Evolutionary conservation across 192 early-diverging fungal genomes (phyloP).

Genomic region (Diversispora eburnea): DNA sequence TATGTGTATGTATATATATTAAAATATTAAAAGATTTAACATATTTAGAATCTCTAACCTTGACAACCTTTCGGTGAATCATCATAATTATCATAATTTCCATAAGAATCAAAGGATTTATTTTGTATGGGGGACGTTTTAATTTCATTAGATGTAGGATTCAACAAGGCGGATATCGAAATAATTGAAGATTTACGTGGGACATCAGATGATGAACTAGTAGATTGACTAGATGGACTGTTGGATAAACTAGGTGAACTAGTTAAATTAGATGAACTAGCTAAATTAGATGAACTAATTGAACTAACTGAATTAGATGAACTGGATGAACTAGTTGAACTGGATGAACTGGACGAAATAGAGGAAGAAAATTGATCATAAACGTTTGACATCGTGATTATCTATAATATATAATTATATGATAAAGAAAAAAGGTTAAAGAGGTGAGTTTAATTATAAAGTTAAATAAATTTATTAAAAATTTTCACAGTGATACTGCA

Average conservation of each 20-base stretch:
- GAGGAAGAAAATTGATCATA: background rate
- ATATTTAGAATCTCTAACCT: too few relatives aligned
- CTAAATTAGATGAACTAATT: too few relatives aligned
- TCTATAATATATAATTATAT: background rate
- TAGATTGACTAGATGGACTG: background rate
- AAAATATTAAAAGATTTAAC: too few relatives aligned
- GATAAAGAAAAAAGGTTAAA: too few relatives aligned
- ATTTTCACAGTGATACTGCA: too few relatives aligned
- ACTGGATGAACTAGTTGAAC: too few relatives aligned
- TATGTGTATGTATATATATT: too few relatives aligned
- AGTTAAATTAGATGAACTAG: background rate
- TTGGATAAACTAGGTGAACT: background rate
- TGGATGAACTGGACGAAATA: background rate
- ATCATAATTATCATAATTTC: background rate
- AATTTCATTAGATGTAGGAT: constrained; percentile 7
- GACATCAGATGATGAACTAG: background rate
- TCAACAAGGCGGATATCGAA: constrained; percentile 19
- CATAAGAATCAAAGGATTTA: too few relatives aligned
- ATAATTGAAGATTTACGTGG: constrained; percentile 3
- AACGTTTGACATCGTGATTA: background rate
- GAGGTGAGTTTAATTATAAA: too few relatives aligned
- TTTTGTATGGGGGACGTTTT: too few relatives aligned
- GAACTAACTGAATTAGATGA: too few relatives aligned
- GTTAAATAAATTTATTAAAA: too few relatives aligned
- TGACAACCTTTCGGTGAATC: background rate